Conservation (phyloP, 805 yeast species). For the Candida maesae region DNA sequence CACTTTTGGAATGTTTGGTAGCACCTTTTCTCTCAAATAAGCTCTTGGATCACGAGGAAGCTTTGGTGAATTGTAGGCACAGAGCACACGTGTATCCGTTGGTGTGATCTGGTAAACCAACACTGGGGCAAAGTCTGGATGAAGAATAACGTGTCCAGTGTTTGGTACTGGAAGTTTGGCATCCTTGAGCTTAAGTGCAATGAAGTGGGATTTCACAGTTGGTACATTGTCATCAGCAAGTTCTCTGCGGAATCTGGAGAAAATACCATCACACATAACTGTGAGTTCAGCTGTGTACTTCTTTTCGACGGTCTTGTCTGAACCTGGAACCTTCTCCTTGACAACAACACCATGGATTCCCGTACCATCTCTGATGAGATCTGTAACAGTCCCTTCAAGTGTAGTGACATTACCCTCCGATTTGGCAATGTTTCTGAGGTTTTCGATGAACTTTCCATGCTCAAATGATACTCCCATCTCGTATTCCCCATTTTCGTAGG, state of each 20-base stretch:
- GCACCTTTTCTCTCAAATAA: slow-evolving; percentile 58
- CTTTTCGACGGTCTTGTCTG: slow-evolving; percentile 24
- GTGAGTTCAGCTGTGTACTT: slow-evolving; percentile 60
- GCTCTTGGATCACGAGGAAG: slow-evolving; percentile 67
- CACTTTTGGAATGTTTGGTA: slow-evolving; percentile 62
- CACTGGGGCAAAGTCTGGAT: slow-evolving; percentile 76
- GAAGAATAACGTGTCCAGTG: slow-evolving; percentile 89
- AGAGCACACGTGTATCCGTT: slow-evolving; percentile 79
- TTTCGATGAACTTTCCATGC: slow-evolving; percentile 83
- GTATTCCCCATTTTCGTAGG: slow-evolving; percentile 56
- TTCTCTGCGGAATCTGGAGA: slow-evolving; percentile 84
- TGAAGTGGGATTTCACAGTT: slow-evolving; percentile 73
- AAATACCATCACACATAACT: slow-evolving; percentile 88
- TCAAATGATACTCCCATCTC: slow-evolving; percentile 83
- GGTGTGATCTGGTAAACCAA: slow-evolving; percentile 84
- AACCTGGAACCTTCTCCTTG: slow-evolving; percentile 41
- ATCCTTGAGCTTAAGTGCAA: slow-evolving; percentile 72
- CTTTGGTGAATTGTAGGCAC: slow-evolving; percentile 74
- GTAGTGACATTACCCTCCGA: slow-evolving; percentile 71
- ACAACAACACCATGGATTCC: slow-evolving; percentile 77
- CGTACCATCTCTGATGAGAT: slow-evolving; percentile 50
- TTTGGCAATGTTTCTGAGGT: slow-evolving; percentile 67
- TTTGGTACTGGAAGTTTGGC: slow-evolving; percentile 70
- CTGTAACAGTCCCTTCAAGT: slow-evolving; percentile 79
- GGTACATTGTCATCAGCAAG: slow-evolving; percentile 62